These are phyloP conservation scores for Lippia alba DNA, from an alignment of 305 asterid species.

Conservation along the genomic window DNA sequence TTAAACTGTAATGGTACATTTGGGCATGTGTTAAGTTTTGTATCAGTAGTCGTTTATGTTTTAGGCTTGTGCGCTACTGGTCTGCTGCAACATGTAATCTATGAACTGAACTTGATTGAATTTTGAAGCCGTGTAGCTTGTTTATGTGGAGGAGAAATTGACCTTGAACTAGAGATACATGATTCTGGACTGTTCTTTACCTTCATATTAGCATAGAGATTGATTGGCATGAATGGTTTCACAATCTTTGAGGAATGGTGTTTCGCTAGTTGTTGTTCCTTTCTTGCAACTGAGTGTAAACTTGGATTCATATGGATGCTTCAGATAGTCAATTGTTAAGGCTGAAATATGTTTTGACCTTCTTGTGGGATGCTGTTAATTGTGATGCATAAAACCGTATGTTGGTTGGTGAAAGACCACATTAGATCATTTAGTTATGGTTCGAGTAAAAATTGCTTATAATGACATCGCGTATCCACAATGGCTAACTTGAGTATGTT, in stretches of 20 bases:
- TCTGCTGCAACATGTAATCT: neutral
- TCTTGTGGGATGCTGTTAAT: neutral
- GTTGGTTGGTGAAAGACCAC: neutral
- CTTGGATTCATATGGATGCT: neutral
- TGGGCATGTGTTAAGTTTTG: neutral
- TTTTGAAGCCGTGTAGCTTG: neutral
- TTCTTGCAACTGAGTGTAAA: constrained; percentile 6
- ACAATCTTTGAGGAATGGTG: constrained; percentile 6
- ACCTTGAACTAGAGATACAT: constrained; percentile 11
- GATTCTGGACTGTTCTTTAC: constrained; percentile 21
- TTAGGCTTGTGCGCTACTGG: neutral
- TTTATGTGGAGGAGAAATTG: constrained; percentile 8
- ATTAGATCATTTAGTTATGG: neutral
- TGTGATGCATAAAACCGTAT: constrained; percentile 1
- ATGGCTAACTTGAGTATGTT: constrained; percentile 16
- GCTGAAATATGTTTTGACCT: neutral
- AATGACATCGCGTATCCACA: constrained; percentile 8
- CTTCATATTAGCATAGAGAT: neutral
- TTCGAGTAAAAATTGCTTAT: constrained; percentile 12
- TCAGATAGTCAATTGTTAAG: neutral
- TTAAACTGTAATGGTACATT: neutral
- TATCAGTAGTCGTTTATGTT: neutral
- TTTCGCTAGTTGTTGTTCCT: constrained; percentile 12
- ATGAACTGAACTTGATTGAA: neutral
- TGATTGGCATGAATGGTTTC: neutral